These are phyloP conservation scores for Colletotrichum nymphaeae DNA, from an alignment of 2,329 filamentous ascomycete species.

Conservation along the genomic window DNA sequence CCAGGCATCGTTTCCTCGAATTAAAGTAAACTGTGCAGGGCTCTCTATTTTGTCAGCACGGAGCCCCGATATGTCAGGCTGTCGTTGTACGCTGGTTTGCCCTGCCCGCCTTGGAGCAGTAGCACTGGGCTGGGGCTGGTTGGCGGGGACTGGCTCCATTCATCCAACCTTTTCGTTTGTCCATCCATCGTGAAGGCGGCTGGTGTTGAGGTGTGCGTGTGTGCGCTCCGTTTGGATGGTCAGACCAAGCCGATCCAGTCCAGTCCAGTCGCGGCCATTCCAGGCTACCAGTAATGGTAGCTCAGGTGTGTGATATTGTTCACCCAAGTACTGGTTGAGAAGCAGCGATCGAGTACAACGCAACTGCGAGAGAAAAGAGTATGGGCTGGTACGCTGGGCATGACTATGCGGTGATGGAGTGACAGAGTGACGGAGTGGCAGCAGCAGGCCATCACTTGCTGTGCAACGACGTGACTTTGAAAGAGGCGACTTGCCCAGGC, in stretches of 20 bases:
- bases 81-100: not conserved
- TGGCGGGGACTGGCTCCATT: constrained; percentile 18
- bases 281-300: not conserved
- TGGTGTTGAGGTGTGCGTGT: not conserved
- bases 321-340: constrained; percentile 8
- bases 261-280: constrained; percentile 2
- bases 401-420: not conserved
- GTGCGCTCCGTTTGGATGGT: not conserved
- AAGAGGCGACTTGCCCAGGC: constrained; percentile 26
- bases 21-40: constrained; percentile 4
- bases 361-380: not conserved
- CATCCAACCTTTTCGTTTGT: constrained; percentile 6
- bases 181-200: not conserved
- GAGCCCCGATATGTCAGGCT: not conserved
- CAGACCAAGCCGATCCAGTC: constrained; percentile 1
- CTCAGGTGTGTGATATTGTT: constrained; percentile 11
- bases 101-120: constrained; percentile 13
- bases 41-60: constrained; percentile 22
- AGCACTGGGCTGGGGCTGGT: constrained; percentile 5
- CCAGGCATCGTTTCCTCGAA: constrained; percentile 8
- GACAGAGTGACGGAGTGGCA: not conserved
- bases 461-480: constrained; percentile 25
- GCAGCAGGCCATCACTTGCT: not conserved
- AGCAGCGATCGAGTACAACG: not conserved
- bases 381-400: not conserved